A percentile compares a stretch with the other conserved stretches of the same genome.
phyloP scores from a whole-genome alignment of 306 rosid genomes.

The Argentina anserina region DNA sequence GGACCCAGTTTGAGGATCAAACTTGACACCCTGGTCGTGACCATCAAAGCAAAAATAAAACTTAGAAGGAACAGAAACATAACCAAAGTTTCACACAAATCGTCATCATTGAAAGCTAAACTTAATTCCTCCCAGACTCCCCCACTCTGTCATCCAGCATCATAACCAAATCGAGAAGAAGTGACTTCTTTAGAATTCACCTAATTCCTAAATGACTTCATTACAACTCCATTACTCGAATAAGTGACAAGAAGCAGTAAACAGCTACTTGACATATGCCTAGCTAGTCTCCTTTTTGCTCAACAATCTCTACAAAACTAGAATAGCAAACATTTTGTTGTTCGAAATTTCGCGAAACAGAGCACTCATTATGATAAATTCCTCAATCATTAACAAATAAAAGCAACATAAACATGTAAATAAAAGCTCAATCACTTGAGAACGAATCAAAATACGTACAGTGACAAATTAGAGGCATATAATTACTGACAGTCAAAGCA shows the following conservation, averaged over 20 bases:
- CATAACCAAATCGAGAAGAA: slow-evolving; percentile 13
- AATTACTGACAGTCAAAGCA: slow-evolving; percentile 62
- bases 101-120: slow-evolving; percentile 3
- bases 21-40: slow-evolving; percentile 71
- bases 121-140: background rate
- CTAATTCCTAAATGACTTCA: background rate
- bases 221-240: background rate
- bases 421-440: background rate
- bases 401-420: background rate
- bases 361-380: background rate
- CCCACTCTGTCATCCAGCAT: slow-evolving; percentile 4
- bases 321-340: background rate
- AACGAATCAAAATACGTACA: background rate
- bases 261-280: background rate
- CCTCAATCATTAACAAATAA: background rate
- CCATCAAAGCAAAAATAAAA: slow-evolving; percentile 19
- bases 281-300: background rate
- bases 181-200: no score
- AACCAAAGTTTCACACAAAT: slow-evolving; percentile 7
- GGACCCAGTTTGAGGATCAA: slow-evolving; percentile 92
- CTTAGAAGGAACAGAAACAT: slow-evolving; percentile 29
- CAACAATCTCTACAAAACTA: background rate
- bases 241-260: background rate
- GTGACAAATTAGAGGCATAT: background rate
- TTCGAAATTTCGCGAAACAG: background rate